Base-by-base conservation (phyloP, 805 yeast species). In the Candida montana region DNA sequence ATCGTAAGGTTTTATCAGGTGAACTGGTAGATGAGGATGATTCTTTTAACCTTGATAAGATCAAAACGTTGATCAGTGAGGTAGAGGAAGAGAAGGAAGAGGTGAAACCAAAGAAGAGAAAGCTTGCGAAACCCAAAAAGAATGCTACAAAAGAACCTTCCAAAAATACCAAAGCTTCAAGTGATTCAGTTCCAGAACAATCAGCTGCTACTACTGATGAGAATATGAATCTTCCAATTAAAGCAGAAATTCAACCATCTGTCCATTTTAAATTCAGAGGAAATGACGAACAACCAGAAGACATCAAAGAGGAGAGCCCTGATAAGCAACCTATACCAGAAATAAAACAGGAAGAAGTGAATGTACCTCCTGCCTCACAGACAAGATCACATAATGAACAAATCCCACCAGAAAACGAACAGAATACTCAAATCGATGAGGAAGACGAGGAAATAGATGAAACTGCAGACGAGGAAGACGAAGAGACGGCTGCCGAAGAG, bases 11-110 rank as follows among this genome's bases (percentile, higher is more conserved):
- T 1, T n/a, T 47, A 5, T 35, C 35, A 4, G 59, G 58, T 1
- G 56, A 52, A 10, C 31, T 48, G 3, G n/a, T 23, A 6, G 49
- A 50, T 4, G 46, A 37, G 4, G 51, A 39, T 5, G 59, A 54
- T 35, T 20, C 39, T 5, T 50, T 55, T 39, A 51, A 54, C 29
- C 8, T 43, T 3, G 52, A 50, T 11, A 35, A 45, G 21, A 48
- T 51, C 7, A 33, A 33, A 17, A 28, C 33, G 9, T 29, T 35
- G 5, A 38, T 38, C 11, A 35, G 34, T 29, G 44, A 42, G 17
- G 35, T 23, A 3, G 23, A 26, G 3, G 43, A 40, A 17, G 45
- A 28, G 21, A 16, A 24, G n/a, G 27, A 23, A 7, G 33, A 9
- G 15, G 17, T 16, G 1, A 9, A 32, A 11, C 33, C 36, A 16